Percentiles rank a stretch among this genome's conserved stretches.
Evolutionary conservation across 192 early-diverging fungal species (phyloP).

Genomic region (Coemansia sp.): DNA sequence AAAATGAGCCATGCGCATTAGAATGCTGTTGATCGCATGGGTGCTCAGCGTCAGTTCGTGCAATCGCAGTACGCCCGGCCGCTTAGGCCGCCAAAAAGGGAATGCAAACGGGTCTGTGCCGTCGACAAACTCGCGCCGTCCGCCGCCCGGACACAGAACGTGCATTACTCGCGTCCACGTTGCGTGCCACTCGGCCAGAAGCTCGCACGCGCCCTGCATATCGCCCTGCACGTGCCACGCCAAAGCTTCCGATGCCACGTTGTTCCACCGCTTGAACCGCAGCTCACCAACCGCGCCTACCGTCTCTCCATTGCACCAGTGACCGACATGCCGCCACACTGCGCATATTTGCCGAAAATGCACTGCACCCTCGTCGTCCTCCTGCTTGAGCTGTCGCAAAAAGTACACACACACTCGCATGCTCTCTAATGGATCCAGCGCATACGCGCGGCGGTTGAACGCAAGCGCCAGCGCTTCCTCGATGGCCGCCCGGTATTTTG

Average conservation of each 20-base stretch:
- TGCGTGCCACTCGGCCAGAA: conserved; percentile 32
- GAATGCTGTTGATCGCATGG: conserved; percentile 13
- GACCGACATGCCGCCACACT: conserved; percentile 26
- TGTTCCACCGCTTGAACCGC: conserved; percentile 48
- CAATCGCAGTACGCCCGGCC: conserved; percentile 21
- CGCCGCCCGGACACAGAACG: conserved; percentile 28
- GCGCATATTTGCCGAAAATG: conserved; percentile 1
- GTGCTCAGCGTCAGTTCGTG: conserved; percentile 44
- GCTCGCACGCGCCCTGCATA: conserved; percentile 14
- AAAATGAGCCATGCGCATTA: conserved; percentile 10
- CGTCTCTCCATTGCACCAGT: conserved; percentile 12
- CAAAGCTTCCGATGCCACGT: conserved; percentile 32
- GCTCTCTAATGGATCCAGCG: conserved; percentile 28
- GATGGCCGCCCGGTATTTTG: conserved; percentile 19
- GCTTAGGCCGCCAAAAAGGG: conserved; percentile 42
- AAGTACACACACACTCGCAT: conserved; percentile 37
- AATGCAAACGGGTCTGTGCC: conserved; percentile 16
- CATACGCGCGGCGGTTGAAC: conserved; percentile 28
- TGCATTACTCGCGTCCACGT: conserved; percentile 33
- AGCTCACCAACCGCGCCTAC: conserved; percentile 17
- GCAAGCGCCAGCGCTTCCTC: conserved; percentile 48
- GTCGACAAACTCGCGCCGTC: conserved; percentile 10
- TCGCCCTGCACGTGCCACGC: conserved; percentile 3
- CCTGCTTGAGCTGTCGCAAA: conserved; percentile 16
- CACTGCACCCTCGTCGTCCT: neutral